phyloP scores from a whole-genome alignment of 441 rosid genomes.

The Pelargonium citronellum region DNA sequence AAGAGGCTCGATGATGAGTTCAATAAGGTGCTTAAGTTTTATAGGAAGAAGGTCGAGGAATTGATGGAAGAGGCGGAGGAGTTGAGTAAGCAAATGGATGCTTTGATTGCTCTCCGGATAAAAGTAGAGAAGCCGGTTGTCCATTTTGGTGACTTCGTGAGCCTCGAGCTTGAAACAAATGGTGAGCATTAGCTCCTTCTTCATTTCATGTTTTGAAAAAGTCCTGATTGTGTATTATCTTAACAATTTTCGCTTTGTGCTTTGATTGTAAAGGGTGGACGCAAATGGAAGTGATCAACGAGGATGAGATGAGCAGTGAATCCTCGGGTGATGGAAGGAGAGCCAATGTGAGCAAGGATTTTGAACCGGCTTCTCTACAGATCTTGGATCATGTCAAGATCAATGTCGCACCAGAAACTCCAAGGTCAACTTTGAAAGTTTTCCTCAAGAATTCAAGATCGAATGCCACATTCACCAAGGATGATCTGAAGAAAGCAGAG shows the following conservation, averaged over 20 bases:
- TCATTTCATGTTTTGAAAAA: neutral
- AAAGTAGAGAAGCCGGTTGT: constrained; percentile 47
- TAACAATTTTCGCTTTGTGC: neutral
- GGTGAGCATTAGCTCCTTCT: neutral
- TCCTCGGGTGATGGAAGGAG: constrained; percentile 19
- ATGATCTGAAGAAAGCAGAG: constrained; percentile 56
- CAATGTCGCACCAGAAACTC: constrained; percentile 52
- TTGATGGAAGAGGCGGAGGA: constrained; percentile 56
- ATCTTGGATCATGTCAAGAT: constrained; percentile 61
- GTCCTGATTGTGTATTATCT: neutral
- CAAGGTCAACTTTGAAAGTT: constrained; percentile 40
- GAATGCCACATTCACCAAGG: constrained; percentile 37
- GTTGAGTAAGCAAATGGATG: constrained; percentile 67
- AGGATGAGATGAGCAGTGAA: constrained; percentile 35
- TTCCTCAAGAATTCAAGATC: constrained; percentile 34
- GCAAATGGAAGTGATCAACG: constrained; percentile 37
- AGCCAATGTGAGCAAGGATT: constrained; percentile 5
- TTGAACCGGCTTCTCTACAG: constrained; percentile 43
- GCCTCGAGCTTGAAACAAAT: neutral
- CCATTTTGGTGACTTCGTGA: constrained; percentile 18
- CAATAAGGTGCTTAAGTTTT: constrained; percentile 57
- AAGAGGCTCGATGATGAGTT: constrained; percentile 58
- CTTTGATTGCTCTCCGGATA: constrained; percentile 65
- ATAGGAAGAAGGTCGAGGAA: constrained; percentile 43
- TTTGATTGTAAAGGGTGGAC: constrained; percentile 23